Base-by-base conservation (phyloP, 345 rosid species). In the Populus pruinosa region DNA sequence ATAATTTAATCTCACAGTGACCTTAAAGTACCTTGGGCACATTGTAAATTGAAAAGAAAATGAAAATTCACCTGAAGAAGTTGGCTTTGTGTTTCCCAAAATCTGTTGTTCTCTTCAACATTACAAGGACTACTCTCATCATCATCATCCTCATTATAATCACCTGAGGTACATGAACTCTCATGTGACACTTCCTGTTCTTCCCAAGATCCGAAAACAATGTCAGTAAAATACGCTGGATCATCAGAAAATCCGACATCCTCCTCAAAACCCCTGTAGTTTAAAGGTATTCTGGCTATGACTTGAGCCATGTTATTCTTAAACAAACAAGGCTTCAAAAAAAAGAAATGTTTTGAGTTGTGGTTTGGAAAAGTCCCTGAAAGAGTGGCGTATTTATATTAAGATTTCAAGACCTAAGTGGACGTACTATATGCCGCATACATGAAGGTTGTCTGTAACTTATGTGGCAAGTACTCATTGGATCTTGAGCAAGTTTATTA, bases 1-100 rank as follows among this genome's bases (percentile, higher is more conserved):
- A 39, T 2, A 75, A 29, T 66, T 47, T 20, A 59, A n/a, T 59
- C 63, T n/a, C 23, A 10, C 27, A 59, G 12, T n/a, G 63, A 59
- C 63, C 1, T n/a, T n/a, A n/a, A 56, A n/a, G 11, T 59, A n/a
- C 27, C 5, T 25, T n/a, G 4, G 14, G 23, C 63, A 59, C 27
- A 59, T 33, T 47, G 2, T 5, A 33, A 12, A 38, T 35, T 21
- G 1, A 2, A 11, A n/a, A 4, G 0, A 7, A 16, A 4, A 55
- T 21, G 12, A 62, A 35, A 14, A 76, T 20, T 31, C 82, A 95
- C 99, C 96, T 90, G 92, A 11, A 95, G 89, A 76, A 90, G 89
- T 67, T 90, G 85, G 59, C 85, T 89, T 70, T 95, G 97, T 8
- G 87, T 75, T 9, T 90, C 91, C 99, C 98, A 95, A 63, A 90